phyloP scores from a whole-genome alignment of 2,329 filamentous ascomycete species.

The Rutstroemia sp. region DNA sequence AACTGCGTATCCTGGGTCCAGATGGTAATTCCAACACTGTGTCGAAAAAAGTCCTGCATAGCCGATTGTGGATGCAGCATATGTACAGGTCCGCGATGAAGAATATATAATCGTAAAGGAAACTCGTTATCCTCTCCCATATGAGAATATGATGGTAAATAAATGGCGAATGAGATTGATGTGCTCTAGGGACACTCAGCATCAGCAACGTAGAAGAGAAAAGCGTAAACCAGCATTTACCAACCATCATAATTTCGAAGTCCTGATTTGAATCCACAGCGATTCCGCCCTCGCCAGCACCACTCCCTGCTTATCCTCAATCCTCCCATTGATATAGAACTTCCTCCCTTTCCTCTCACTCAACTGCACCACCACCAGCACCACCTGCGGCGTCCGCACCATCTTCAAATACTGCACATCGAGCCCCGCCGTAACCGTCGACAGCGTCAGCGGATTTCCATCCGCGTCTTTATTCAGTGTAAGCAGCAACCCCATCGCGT shows the following conservation, averaged over 20 bases:
- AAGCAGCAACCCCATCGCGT: constrained; percentile 45
- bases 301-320: constrained; percentile 39
- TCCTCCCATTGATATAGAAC: constrained; percentile 37
- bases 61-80: too few species aligned
- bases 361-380: constrained; percentile 39
- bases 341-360: constrained; percentile 44
- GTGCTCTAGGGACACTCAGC: too few species aligned
- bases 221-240: neutral
- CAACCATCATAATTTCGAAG: too few species aligned
- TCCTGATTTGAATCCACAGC: constrained; percentile 36
- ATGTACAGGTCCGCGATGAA: too few species aligned
- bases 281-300: constrained; percentile 43
- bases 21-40: too few species aligned
- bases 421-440: constrained; percentile 42
- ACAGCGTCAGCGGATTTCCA: constrained; percentile 4
- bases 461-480: constrained; percentile 22
- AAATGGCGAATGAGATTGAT: too few species aligned
- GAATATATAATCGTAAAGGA: too few species aligned
- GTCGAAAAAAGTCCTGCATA: too few species aligned
- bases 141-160: too few species aligned
- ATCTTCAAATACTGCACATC: constrained; percentile 46
- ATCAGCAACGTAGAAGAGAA: neutral
- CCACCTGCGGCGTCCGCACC: constrained; percentile 39
- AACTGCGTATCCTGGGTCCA: too few species aligned
- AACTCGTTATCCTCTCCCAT: too few species aligned